Evolutionary conservation across 2,329 filamentous ascomycete genomes (phyloP).

Genomic region (Tolypocladium ophioglossoides): DNA sequence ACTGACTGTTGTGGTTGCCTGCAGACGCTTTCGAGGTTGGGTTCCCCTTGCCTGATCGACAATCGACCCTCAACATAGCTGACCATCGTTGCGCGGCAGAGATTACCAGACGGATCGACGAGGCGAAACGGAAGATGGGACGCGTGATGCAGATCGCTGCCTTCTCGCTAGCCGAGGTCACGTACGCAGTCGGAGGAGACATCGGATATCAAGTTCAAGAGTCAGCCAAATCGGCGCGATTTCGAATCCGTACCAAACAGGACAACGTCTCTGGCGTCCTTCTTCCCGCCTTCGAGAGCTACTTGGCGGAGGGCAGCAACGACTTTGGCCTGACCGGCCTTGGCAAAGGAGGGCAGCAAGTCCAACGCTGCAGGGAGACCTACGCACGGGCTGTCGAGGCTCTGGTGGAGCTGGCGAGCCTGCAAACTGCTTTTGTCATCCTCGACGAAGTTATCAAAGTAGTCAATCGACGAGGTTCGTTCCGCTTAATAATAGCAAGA

Average conservation of each 20-base stretch:
- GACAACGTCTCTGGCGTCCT: conserved; percentile 98
- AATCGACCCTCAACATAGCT: conserved; percentile 2
- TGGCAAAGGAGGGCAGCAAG: conserved; percentile 94
- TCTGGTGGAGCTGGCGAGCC: conserved; percentile 83
- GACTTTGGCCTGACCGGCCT: conserved; percentile 94
- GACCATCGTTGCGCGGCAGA: conserved; percentile 39
- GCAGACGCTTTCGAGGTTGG: conserved; percentile 79
- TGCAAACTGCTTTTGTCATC: conserved; percentile 97
- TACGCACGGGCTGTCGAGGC: conserved; percentile 95
- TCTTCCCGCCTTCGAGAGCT: conserved; percentile 87
- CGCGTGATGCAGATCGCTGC: conserved; percentile 98
- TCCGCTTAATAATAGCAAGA: neutral
- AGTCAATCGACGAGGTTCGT: conserved; percentile 81
- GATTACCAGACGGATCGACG: conserved; percentile 93
- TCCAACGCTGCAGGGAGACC: conserved; percentile 88
- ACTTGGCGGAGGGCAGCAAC: conserved; percentile 77
- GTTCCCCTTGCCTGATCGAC: neutral
- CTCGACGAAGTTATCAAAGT: conserved; percentile 99
- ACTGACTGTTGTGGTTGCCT: conserved; percentile 2
- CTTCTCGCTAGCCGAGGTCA: conserved; percentile 94
- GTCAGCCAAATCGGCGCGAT: conserved; percentile 83
- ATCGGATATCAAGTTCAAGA: conserved; percentile 97
- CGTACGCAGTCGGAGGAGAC: conserved; percentile 90
- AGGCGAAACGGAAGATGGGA: conserved; percentile 98
- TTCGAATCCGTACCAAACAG: conserved; percentile 88